Conservation (phyloP, 2,329 filamentous ascomycete species). For the Aspergillus caelatus region DNA sequence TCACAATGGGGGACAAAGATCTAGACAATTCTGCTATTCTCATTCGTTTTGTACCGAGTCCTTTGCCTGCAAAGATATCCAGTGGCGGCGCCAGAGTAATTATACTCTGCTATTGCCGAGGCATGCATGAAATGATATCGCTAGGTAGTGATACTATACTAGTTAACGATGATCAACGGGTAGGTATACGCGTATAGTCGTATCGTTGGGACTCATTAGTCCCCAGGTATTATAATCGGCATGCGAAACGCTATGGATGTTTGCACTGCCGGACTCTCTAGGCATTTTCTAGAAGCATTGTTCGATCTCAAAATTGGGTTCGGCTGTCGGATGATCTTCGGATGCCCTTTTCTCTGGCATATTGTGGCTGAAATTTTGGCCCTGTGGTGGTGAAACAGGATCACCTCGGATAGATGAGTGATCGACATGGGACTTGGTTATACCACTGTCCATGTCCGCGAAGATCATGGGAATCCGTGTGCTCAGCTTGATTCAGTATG, state of each 20-base stretch:
- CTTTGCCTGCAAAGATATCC: too few relatives aligned
- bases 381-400: neutral
- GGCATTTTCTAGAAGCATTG: neutral
- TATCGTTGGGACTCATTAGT: neutral
- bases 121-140: too few relatives aligned
- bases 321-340: neutral
- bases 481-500: neutral
- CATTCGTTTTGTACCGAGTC: too few relatives aligned
- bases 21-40: too few relatives aligned
- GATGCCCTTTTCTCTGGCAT: neutral
- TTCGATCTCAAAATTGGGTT: neutral
- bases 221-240: neutral
- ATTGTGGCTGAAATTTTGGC: neutral
- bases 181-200: neutral
- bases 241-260: neutral
- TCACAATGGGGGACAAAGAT: too few relatives aligned
- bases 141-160: too few relatives aligned
- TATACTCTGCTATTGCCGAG: too few relatives aligned
- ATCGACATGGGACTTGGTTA: neutral
- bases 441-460: neutral
- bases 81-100: too few relatives aligned
- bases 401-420: neutral
- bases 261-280: neutral
- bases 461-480: neutral
- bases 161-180: too few relatives aligned